phyloP scores from a whole-genome alignment of 768 basidiomycete genomes.

The Erythrobasidium yunnanense region DNA sequence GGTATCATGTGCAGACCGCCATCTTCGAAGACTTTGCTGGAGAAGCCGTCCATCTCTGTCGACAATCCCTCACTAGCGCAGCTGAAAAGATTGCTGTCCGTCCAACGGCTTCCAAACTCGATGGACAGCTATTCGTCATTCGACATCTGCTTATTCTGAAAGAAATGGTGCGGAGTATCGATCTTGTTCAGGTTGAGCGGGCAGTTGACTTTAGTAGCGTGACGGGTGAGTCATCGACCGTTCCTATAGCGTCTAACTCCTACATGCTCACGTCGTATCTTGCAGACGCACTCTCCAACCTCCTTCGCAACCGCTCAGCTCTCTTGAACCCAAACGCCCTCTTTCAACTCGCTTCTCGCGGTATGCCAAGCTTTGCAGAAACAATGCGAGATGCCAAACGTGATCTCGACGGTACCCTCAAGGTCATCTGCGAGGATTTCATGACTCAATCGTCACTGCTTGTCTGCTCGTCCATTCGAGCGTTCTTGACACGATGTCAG shows the following conservation, averaged over 20 bases:
- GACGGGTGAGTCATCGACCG: constrained; percentile 47
- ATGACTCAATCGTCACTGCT: constrained; percentile 55
- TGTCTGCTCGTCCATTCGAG: constrained; percentile 53
- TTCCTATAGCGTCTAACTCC: no score
- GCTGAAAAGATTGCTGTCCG: constrained; percentile 53
- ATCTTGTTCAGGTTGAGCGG: constrained; percentile 51
- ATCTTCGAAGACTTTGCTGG: constrained; percentile 95
- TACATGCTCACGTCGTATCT: neutral
- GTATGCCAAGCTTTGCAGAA: constrained; percentile 44
- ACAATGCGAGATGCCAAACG: constrained; percentile 62
- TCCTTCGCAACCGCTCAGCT: constrained; percentile 21
- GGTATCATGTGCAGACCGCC: constrained; percentile 52
- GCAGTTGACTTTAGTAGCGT: constrained; percentile 48
- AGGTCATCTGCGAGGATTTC: constrained; percentile 70
- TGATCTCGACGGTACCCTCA: constrained; percentile 79
- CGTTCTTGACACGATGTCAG: constrained; percentile 53
- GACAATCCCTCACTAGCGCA: constrained; percentile 65
- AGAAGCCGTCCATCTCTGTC: constrained; percentile 74
- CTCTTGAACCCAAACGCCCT: constrained; percentile 33
- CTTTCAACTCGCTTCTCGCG: constrained; percentile 28
- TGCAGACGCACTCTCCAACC: constrained; percentile 25
- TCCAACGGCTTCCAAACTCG: constrained; percentile 48
- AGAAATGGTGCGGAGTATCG: constrained; percentile 70
- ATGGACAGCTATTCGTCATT: constrained; percentile 76
- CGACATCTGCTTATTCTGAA: constrained; percentile 83